A percentile compares a stretch with the other conserved stretches of the same genome.
These are phyloP conservation scores for Gossypium bickii DNA, from an alignment of 345 rosid species.

Conservation along the genomic window DNA sequence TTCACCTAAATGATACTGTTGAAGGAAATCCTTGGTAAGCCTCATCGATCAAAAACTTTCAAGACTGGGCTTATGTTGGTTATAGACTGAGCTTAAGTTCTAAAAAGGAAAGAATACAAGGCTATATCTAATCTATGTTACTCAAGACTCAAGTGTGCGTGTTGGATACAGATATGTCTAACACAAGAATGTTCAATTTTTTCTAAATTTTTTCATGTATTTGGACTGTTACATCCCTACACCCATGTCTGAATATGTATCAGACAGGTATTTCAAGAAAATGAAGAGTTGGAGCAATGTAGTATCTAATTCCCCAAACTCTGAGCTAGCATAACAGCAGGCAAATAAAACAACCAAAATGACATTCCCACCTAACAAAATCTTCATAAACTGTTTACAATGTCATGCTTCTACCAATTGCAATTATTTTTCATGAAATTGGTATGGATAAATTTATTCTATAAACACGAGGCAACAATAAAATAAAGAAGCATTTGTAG, in stretches of 20 bases:
- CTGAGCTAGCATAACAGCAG: background rate
- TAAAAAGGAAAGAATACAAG: background rate
- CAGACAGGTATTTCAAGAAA: background rate
- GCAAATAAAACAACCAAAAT: background rate
- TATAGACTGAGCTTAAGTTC: background rate
- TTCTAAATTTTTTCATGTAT: too few species aligned
- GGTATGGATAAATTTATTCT: background rate
- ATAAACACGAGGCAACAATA: background rate
- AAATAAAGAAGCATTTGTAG: background rate
- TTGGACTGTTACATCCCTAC: too few species aligned
- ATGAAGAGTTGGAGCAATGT: background rate
- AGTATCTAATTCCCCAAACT: background rate
- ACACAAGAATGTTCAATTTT: too few species aligned
- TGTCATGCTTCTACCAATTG: constrained; percentile 4
- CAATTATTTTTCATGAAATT: background rate
- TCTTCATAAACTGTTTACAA: background rate
- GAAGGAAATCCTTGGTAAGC: background rate
- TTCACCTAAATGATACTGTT: background rate
- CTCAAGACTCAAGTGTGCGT: too few species aligned
- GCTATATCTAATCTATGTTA: background rate
- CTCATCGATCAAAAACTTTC: background rate
- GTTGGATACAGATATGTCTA: too few species aligned
- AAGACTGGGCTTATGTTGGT: background rate
- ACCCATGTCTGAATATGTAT: background rate
- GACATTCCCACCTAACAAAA: background rate